Evolutionary conservation across 1,139 yeast species (phyloP).

Genomic region (Saccharomyces pastorianus): DNA sequence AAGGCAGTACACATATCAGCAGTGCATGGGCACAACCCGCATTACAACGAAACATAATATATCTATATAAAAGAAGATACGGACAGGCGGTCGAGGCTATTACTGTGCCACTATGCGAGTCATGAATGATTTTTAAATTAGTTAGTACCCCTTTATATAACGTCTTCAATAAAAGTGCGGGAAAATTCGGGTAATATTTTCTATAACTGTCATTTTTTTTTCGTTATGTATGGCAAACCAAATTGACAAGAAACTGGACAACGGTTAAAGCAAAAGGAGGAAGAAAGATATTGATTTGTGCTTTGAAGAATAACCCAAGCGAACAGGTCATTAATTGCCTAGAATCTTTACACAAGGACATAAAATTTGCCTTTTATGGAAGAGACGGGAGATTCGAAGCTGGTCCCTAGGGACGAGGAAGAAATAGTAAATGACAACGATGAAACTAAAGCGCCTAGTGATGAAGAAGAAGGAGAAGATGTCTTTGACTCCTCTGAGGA

Average conservation of each 20-base stretch:
- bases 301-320: not conserved
- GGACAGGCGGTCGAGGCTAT: not conserved
- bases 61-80: not conserved
- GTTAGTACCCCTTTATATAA: not conserved
- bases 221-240: not conserved
- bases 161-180: not conserved
- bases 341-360: not conserved
- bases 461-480: slow-evolving; percentile 40
- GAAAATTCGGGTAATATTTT: not conserved
- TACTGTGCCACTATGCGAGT: too few relatives aligned
- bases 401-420: slow-evolving; percentile 22
- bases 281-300: not conserved
- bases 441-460: slow-evolving; percentile 31
- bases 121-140: not conserved
- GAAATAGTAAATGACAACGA: slow-evolving; percentile 29
- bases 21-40: not conserved
- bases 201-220: not conserved
- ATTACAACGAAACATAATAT: not conserved
- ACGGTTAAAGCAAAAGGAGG: not conserved
- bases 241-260: not conserved
- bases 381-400: not conserved
- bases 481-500: slow-evolving; percentile 66
- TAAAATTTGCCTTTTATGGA: not conserved
- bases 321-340: not conserved
- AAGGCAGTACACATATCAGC: not conserved